Percentiles rank a stretch among this genome's conserved stretches.
These are phyloP conservation scores for Usnea hakonensis DNA, from an alignment of 495 filamentous ascomycete species.

Conservation along the genomic window DNA sequence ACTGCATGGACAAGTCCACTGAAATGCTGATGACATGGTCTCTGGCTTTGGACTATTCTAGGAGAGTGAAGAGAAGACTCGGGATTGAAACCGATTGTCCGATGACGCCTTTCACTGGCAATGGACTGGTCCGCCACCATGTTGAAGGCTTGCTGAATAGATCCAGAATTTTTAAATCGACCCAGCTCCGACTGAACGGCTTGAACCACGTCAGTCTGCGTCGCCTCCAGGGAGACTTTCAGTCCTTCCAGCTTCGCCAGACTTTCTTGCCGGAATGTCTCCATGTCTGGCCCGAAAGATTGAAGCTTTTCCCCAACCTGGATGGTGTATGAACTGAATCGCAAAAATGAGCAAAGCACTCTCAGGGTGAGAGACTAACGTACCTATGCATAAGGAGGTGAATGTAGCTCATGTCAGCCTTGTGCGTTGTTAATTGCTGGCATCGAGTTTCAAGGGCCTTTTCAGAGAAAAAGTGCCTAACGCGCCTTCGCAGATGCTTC, in stretches of 20 bases:
- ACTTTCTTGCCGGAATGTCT: no score
- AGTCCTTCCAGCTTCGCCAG: no score
- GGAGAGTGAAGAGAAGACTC: background rate
- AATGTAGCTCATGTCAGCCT: background rate
- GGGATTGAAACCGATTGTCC: background rate
- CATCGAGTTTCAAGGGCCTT: background rate
- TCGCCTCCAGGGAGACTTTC: no score
- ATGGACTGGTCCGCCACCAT: background rate
- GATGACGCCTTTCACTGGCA: background rate
- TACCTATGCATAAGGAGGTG: background rate
- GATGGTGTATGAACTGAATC: background rate
- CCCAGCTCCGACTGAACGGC: no score
- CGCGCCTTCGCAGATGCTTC: background rate
- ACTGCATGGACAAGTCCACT: background rate
- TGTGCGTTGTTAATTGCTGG: background rate
- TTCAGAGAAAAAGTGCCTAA: background rate
- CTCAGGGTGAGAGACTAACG: background rate
- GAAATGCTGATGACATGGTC: background rate
- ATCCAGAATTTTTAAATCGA: background rate
- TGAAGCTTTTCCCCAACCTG: no score
- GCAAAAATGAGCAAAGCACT: background rate
- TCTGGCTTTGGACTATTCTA: background rate
- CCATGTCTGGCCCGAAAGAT: no score
- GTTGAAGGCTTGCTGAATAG: constrained; percentile 1
- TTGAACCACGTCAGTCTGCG: no score